Evolutionary conservation across 2,329 filamentous ascomycete genomes (phyloP).

Genomic region (Polytolypa hystricis): DNA sequence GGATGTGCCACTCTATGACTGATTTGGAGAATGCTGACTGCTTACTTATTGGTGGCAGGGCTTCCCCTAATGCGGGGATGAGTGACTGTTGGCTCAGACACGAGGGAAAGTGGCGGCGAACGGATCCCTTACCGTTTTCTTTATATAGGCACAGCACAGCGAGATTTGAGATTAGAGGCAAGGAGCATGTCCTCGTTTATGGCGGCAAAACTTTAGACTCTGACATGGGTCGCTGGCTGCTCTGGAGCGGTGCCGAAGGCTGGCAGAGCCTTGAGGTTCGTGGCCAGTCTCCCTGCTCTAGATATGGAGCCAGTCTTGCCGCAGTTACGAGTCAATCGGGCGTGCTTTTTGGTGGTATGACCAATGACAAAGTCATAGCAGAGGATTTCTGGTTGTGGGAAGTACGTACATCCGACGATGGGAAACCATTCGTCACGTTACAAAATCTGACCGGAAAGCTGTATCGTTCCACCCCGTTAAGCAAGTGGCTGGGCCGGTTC

Average conservation of each 20-base stretch:
- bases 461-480: constrained; percentile 16
- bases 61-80: constrained; percentile 59
- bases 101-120: constrained; percentile 51
- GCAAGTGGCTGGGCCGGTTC: constrained; percentile 31
- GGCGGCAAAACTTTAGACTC: constrained; percentile 49
- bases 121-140: constrained; percentile 55
- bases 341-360: constrained; percentile 62
- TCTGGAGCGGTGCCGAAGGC: constrained; percentile 42
- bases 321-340: constrained; percentile 40
- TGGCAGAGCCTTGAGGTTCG: constrained; percentile 38
- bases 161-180: constrained; percentile 15
- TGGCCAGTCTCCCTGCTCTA: constrained; percentile 32
- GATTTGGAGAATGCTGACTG: constrained; percentile 47
- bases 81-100: constrained; percentile 66
- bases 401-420: constrained; percentile 33
- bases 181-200: constrained; percentile 43
- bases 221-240: constrained; percentile 40
- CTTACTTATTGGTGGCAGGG: constrained; percentile 64
- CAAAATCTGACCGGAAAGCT: constrained; percentile 18
- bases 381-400: constrained; percentile 56
- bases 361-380: constrained; percentile 50
- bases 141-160: constrained; percentile 61
- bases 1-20: constrained; percentile 70
- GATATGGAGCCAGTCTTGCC: constrained; percentile 46
- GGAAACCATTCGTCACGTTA: constrained; percentile 16